phyloP scores from a whole-genome alignment of 2,329 filamentous ascomycete genomes.

The Balansia obtecta region DNA sequence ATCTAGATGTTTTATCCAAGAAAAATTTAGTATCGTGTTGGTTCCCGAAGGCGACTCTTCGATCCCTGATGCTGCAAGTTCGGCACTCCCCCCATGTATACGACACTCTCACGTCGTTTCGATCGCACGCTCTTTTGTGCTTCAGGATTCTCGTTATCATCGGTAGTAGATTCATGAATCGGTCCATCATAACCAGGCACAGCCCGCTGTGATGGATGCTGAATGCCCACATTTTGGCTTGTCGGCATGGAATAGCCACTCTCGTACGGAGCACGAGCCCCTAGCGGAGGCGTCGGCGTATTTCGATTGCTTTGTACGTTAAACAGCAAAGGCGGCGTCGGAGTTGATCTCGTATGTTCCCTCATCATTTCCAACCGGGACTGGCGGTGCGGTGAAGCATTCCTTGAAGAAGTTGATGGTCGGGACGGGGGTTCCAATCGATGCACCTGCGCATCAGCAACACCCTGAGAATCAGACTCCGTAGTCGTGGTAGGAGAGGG shows the following conservation, averaged over 20 bases:
- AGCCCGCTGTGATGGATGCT: constrained; percentile 11
- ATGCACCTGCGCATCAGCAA: constrained; percentile 15
- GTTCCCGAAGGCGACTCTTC: constrained; percentile 41
- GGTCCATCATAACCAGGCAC: constrained; percentile 27
- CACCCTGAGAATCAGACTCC: constrained; percentile 22
- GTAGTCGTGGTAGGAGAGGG: constrained; percentile 30
- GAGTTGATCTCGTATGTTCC: constrained; percentile 24
- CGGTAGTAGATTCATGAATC: constrained; percentile 17
- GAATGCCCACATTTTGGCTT: constrained; percentile 13
- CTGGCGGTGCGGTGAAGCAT: constrained; percentile 40
- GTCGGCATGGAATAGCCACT: constrained; percentile 21
- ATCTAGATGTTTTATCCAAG: not conserved
- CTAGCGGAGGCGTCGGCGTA: constrained; percentile 31
- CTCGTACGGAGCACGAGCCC: constrained; percentile 33
- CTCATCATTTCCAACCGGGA: constrained; percentile 21
- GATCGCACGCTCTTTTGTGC: constrained; percentile 18
- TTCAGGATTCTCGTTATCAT: constrained; percentile 11
- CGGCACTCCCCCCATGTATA: constrained; percentile 39
- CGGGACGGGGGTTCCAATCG: constrained; percentile 25
- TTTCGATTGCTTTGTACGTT: constrained; percentile 19
- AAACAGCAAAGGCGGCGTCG: constrained; percentile 36
- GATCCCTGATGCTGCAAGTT: constrained; percentile 37
- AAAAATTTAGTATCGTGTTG: constrained; percentile 27
- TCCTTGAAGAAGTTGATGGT: constrained; percentile 36
- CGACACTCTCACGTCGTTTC: constrained; percentile 46